These are phyloP conservation scores for Schizosaccharomyces osmophilus DNA, from an alignment of 805 yeast species.

Conservation along the genomic window DNA sequence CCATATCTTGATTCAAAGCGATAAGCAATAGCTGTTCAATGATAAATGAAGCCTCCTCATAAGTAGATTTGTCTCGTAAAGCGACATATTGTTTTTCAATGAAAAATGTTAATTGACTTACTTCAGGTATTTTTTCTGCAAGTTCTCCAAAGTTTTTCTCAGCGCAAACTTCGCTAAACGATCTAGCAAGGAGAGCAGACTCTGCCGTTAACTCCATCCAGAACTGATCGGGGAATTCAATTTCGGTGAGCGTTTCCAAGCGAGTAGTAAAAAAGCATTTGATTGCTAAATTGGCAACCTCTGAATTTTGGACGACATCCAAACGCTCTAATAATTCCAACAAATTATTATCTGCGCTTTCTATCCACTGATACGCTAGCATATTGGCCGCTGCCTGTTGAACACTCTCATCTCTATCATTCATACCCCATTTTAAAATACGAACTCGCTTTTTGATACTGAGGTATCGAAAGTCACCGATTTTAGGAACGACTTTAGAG, in stretches of 20 bases:
- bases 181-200: slow-evolving; percentile 43
- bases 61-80: slow-evolving; percentile 12
- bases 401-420: slow-evolving; percentile 61
- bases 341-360: slow-evolving; percentile 40
- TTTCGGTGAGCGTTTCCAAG: slow-evolving; percentile 33
- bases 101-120: slow-evolving; percentile 39
- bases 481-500: slow-evolving; percentile 37
- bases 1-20: slow-evolving; percentile 52
- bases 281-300: slow-evolving; percentile 44
- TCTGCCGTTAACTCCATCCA: slow-evolving; percentile 57
- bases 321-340: slow-evolving; percentile 45
- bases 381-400: slow-evolving; percentile 44
- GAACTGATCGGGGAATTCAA: slow-evolving; percentile 23
- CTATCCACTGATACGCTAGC: slow-evolving; percentile 52
- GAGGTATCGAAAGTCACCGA: slow-evolving; percentile 37
- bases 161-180: slow-evolving; percentile 39
- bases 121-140: slow-evolving; percentile 41
- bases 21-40: slow-evolving; percentile 47
- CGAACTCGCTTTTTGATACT: slow-evolving; percentile 34
- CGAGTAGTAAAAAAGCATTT: slow-evolving; percentile 34
- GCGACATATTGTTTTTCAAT: slow-evolving; percentile 19
- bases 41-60: slow-evolving; percentile 40
- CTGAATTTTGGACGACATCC: slow-evolving; percentile 36
- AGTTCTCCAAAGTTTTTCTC: slow-evolving; percentile 22
- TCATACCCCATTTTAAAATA: slow-evolving; percentile 60